Conservation (phyloP, 1,284 basidiomycete genomes). For the Marasmius sp. region DNA sequence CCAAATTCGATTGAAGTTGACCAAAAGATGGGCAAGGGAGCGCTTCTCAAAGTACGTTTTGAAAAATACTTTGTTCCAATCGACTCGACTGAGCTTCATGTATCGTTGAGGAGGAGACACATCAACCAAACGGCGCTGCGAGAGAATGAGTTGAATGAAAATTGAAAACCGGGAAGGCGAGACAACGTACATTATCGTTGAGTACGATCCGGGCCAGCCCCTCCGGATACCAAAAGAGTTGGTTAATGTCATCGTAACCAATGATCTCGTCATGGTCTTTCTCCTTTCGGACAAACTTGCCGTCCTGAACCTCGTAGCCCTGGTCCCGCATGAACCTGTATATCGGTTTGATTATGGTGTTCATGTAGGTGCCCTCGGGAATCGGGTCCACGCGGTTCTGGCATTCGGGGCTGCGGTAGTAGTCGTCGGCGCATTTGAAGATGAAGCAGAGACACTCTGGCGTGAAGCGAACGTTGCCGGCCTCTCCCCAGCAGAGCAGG, state of each 20-base stretch:
- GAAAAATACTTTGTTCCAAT: constrained; percentile 93
- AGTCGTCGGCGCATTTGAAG: constrained; percentile 99
- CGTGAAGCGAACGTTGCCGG: constrained; percentile 94
- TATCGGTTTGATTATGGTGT: constrained; percentile 90
- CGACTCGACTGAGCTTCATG: constrained; percentile 86
- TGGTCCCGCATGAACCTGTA: constrained; percentile 98
- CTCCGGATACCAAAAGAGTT: constrained; percentile 99
- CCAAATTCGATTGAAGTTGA: constrained; percentile 98
- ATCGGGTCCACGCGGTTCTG: constrained; percentile 94
- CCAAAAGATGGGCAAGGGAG: constrained; percentile 87
- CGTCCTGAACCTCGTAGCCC: constrained; percentile 94
- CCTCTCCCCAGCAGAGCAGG: constrained; percentile 98
- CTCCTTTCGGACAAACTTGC: constrained; percentile 93
- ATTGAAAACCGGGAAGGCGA: constrained; percentile 1
- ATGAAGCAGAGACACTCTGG: constrained; percentile 99
- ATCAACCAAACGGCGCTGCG: constrained; percentile 84
- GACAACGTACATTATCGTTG: constrained; percentile 69
- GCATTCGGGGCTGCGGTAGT: constrained; percentile 97
- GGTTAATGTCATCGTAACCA: constrained; percentile 99
- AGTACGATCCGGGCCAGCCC: constrained; percentile 92
- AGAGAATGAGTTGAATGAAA: neutral
- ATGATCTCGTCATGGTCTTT: constrained; percentile 95
- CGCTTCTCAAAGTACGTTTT: constrained; percentile 97
- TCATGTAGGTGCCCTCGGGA: constrained; percentile 92
- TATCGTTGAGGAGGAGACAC: constrained; percentile 88